Evolutionary conservation across 345 rosid species (phyloP), one percentile per base, ranked within the genome.

Genomic region (Cardamine occulta): DNA sequence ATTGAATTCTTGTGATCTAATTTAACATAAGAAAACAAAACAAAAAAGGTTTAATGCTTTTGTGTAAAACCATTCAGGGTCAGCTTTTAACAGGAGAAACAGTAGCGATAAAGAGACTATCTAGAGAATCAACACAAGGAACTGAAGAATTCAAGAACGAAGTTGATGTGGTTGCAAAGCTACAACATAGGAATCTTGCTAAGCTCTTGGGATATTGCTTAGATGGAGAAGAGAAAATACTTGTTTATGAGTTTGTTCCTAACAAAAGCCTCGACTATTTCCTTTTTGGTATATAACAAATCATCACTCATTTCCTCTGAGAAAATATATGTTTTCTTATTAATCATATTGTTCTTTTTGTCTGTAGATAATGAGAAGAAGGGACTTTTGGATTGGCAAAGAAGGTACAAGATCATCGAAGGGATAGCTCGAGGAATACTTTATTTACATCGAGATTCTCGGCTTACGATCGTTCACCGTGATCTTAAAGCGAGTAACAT

Each of bases 401-500:
- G n/a, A 26, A 75, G 85, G 14, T 80, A 76, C 79, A 86, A 83
- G 45, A 85, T 88, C 74, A 80, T 88, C 12, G 70, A 44, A 17
- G 85, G 85, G 53, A 88, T 88, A 62, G 89, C 90, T 49, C 66
- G 83, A 42, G 88, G 89, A 48, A 49, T 86, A 67, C 84, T 86
- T 24, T 86, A 88, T 56, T 82, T 86, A 54, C 90, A 88, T 7
- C 74, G 84, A 48, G 88, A 82, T 68, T 88, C 90, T 31, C 56
- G 81, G 19, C 80, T 81, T 7, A 76, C 68, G 24, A 86, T 86
- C 63, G 84, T 88, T 48, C 90, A 86, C 34, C 83, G 82, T 34
- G 88, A 88, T 77, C 79, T 88, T 6, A 86, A 88, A 76, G 76
- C 82, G 0, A 84, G 84, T 32, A 85, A 87, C 55, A 65, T 87